Evolutionary conservation across 768 basidiomycete species (phyloP), one percentile per base, ranked within the genome.

Genomic region (Amanita rimosa): DNA sequence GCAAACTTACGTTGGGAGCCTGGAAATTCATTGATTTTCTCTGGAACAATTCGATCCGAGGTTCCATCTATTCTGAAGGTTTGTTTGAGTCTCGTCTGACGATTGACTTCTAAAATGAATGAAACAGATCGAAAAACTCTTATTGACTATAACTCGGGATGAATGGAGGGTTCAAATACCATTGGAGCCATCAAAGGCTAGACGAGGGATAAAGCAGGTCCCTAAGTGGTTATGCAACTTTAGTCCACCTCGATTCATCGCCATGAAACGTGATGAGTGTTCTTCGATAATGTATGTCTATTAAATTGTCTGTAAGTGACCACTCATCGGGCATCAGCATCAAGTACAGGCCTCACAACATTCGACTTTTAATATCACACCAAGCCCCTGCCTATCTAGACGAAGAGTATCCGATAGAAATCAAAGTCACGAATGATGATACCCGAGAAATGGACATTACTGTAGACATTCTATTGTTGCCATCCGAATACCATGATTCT

Each of bases 381-480:
- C 65, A 74, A 0, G 62, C 73, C 1, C 85, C 86, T 0, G 90
- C 89, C 1, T 87, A 83, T 60, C 62, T 95, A 31, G 82, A 86
- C 53, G 94, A 96, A 61, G 72, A 75, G 39, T 88, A 85, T 57
- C 81, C 85, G 0, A 82, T 97, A 55, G 59, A 61, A 9, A 68
- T 97, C 36, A 70, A 78, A 40, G 71, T 95, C 11, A 75, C 66
- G 3, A 96, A 93, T 58, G 58, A 66, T 4, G 92, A 96, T 59
- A 75, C 77, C 40, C 70, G 79, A 16, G 72, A 80, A 21, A 63
- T 97, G 9, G 79, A 86, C 13, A 64, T 89, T 10, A 65, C 72
- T 4, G 67, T 91, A 8, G 86, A 92, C 48, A 74, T 87, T 4
- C 68, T 95, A 49, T 63, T 97, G 29, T 89, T 90, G 47, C 92